Base-by-base conservation (phyloP, 495 filamentous ascomycete genomes). In the Glarea lozoyensis region DNA sequence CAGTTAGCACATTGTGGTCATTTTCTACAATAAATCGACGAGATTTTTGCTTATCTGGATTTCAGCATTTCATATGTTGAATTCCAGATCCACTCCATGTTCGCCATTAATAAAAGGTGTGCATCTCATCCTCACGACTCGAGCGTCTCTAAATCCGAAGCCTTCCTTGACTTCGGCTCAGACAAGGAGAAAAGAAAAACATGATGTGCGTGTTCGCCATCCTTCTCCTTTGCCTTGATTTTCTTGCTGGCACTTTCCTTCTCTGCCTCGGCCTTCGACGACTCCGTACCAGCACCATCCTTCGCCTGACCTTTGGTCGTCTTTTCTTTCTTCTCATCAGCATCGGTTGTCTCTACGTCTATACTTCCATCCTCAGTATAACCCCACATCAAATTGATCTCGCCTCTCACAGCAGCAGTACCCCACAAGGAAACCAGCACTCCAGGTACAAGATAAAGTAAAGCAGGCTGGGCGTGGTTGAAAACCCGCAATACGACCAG, bases 391-490 rank as follows among this genome's bases (percentile, higher is more conserved):
- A 76, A 58, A 19, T 57, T 62, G 10, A 86, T 21, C 50, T 96
- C 88, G 2, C 85, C 79, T 29, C 78, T 75, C 10, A 72, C 46
- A 1, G 79, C 45, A 4, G 82, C 92, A n/a, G 83, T 89, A n/a
- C 76, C 61, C 86, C 87, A 95, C 9, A 94, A 52, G 1, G 79
- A 69, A 10, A 69, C 66, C 10, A 95, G 58, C 2, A 96, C 88
- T 1, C 84, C 79, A 0, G 92, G 92, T 2, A 97, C 93, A 11
- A 98, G 76, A 54, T 98, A 98, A 6, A 98, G 65, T 30, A 98
- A 70, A 10, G 92, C 92, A 0, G 92, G 92, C 51, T 98, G 92
- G 9, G 84, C 84, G 48, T 92, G 87, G 24, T 79, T 69, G 43
- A 71, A 89, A 16, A 83, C 64, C 23, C 88, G 70, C 69, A 97